Evolutionary conservation across 2,329 filamentous ascomycete genomes (phyloP).

Genomic region (Diatrype stigma): DNA sequence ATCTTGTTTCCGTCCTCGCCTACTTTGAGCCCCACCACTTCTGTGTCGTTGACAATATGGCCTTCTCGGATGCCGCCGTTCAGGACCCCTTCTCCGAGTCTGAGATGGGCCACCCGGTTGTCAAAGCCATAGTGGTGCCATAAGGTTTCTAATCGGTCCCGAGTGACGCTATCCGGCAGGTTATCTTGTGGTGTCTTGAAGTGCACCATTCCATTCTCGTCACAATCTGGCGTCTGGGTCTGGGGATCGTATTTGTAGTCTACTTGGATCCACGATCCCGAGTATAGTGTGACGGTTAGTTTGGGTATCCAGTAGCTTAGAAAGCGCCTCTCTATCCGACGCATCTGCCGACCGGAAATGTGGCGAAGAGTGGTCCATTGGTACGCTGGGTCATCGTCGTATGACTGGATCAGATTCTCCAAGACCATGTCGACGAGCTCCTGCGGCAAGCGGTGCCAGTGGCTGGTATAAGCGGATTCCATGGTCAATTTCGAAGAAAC

Average conservation of each 20-base stretch:
- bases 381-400: conserved; percentile 12
- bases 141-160: conserved; percentile 6
- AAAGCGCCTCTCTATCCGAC: conserved; percentile 12
- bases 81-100: conserved; percentile 12
- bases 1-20: conserved; percentile 9
- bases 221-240: not conserved
- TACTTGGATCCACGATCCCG: conserved; percentile 13
- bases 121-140: conserved; percentile 15
- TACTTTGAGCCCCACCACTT: conserved; percentile 11
- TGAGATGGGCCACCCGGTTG: conserved; percentile 13
- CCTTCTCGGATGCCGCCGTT: conserved; percentile 13
- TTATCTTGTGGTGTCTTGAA: conserved; percentile 6
- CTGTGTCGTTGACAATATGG: conserved; percentile 14
- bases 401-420: conserved; percentile 10
- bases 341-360: conserved; percentile 9
- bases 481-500: too few species aligned
- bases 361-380: conserved; percentile 16
- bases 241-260: conserved; percentile 8
- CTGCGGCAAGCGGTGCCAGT: conserved; percentile 3
- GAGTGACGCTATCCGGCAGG: conserved; percentile 3
- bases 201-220: conserved; percentile 3
- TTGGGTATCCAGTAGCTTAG: conserved; percentile 11
- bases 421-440: conserved; percentile 15
- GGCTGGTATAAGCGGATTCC: not conserved
- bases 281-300: conserved; percentile 14